phyloP scores from a whole-genome alignment of 148 eudicot genomes.

The Rhododendron molle region DNA sequence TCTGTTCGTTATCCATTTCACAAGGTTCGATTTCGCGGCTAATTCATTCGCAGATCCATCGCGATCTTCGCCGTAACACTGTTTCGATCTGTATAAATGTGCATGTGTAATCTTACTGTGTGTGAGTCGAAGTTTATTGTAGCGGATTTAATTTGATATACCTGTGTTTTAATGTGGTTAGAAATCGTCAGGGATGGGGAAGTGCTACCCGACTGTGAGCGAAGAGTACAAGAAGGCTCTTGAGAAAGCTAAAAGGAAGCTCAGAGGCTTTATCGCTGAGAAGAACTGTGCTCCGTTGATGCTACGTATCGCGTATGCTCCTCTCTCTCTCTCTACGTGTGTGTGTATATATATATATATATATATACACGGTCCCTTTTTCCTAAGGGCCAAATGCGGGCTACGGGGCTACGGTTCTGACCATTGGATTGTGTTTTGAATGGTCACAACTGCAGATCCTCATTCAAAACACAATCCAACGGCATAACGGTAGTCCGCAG shows the following conservation, averaged over 20 bases:
- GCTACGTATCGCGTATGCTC: conserved; percentile 74
- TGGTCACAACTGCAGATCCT: too few relatives aligned
- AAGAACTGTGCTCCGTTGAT: conserved; percentile 77
- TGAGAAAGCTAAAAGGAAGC: conserved; percentile 27
- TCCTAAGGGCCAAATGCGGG: too few relatives aligned
- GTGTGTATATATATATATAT: too few relatives aligned
- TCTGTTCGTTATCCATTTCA: neutral
- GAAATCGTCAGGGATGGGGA: neutral
- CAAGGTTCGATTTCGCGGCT: neutral
- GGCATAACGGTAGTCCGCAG: too few relatives aligned
- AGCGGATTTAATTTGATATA: neutral
- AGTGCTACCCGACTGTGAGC: neutral
- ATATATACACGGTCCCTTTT: too few relatives aligned
- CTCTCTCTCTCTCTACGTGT: neutral
- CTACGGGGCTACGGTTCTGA: too few relatives aligned
- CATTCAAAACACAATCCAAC: too few relatives aligned
- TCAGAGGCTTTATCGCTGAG: conserved; percentile 64
- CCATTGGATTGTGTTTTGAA: too few relatives aligned
- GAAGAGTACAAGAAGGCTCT: neutral
- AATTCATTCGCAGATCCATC: neutral
- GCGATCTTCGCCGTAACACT: neutral
- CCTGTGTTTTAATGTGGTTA: neutral
- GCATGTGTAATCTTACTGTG: neutral
- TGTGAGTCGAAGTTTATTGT: neutral
- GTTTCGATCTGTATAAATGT: neutral